Percentiles rank a stretch among this genome's conserved stretches.
Conservation (phyloP, 768 basidiomycete genomes). For the Podaxis sp. region DNA sequence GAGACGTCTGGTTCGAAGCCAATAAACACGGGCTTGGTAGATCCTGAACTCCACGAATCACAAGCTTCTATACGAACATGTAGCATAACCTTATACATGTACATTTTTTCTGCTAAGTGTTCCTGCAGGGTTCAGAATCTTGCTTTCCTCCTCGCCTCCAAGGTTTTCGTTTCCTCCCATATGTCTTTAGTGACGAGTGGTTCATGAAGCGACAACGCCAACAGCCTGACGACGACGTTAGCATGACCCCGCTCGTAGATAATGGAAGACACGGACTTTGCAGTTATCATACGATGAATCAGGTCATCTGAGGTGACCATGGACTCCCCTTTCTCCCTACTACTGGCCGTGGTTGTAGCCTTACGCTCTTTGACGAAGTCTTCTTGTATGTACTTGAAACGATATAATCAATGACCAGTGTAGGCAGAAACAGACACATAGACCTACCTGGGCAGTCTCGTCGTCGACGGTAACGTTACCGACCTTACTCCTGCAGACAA, state of each 20-base stretch:
- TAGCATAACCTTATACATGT: neutral
- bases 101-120: neutral
- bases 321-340: conserved; percentile 15
- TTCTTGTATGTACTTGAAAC: conserved; percentile 65
- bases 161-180: conserved; percentile 65
- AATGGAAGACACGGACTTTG: conserved; percentile 49
- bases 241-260: conserved; percentile 3
- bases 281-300: conserved; percentile 64
- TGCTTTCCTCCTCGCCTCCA: conserved; percentile 50
- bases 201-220: conserved; percentile 62
- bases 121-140: conserved; percentile 17
- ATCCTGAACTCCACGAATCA: conserved; percentile 14
- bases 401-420: neutral
- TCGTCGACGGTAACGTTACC: conserved; percentile 56
- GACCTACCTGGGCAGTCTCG: conserved; percentile 56
- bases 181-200: conserved; percentile 51
- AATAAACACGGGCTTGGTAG: conserved; percentile 34
- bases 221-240: conserved; percentile 41
- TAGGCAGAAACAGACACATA: neutral
- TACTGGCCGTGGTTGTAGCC: conserved; percentile 24
- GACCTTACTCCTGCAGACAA: conserved; percentile 61
- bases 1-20: conserved; percentile 68
- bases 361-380: conserved; percentile 61
- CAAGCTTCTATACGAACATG: neutral
- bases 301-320: conserved; percentile 57